Evolutionary conservation across 148 eudicot genomes (phyloP).

Genomic region (Fagopyrum esculentum): DNA sequence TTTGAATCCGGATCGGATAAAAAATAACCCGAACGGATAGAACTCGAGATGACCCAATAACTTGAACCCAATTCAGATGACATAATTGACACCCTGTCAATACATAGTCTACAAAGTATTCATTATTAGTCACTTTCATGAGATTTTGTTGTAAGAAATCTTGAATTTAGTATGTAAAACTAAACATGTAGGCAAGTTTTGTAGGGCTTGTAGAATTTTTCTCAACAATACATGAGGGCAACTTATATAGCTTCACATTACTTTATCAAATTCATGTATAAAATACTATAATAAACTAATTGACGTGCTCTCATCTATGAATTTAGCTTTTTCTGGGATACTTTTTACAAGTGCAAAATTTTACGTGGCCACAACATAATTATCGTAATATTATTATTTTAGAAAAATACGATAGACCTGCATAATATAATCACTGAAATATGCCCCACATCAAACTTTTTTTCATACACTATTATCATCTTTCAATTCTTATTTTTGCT

Average conservation of each 20-base stretch:
- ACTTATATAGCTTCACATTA: neutral
- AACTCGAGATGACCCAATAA: too few species aligned
- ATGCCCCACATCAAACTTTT: neutral
- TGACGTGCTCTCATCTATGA: conserved; percentile 1
- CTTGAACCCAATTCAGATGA: too few species aligned
- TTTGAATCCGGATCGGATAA: too few species aligned
- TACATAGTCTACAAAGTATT: neutral
- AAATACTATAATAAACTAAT: neutral
- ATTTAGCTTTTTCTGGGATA: neutral
- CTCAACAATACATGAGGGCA: neutral
- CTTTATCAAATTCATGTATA: neutral
- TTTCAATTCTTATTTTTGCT: neutral
- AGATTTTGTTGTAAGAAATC: neutral
- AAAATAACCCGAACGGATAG: too few species aligned
- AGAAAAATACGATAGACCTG: neutral
- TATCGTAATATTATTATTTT: neutral
- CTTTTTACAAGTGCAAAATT: neutral
- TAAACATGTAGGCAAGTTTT: conserved; percentile 1
- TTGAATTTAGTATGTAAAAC: neutral
- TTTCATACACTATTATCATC: neutral
- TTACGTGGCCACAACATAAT: neutral
- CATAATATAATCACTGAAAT: neutral
- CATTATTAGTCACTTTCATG: neutral
- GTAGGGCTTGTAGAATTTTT: conserved; percentile 4
- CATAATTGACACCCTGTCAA: too few species aligned